Conservation (phyloP, 192 early-diverging fungal genomes). For the Chytriomyces hyalinus region DNA sequence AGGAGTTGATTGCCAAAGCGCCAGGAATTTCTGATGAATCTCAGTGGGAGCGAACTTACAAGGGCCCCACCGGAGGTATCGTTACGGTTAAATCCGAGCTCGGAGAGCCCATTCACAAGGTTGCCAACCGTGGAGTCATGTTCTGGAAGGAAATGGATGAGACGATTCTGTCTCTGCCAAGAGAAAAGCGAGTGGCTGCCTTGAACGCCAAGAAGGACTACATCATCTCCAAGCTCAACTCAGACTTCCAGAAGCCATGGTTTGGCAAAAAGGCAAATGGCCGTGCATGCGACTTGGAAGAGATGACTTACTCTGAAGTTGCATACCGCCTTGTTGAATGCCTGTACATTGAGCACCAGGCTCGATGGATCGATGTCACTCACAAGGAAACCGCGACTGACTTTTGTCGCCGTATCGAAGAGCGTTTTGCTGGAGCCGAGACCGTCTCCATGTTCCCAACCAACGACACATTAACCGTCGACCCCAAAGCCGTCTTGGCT, state of each 20-base stretch:
- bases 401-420: slow-evolving; percentile 83
- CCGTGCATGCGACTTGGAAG: slow-evolving; percentile 75
- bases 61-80: slow-evolving; percentile 76
- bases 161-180: slow-evolving; percentile 80
- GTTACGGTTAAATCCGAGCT: slow-evolving; percentile 86
- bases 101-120: slow-evolving; percentile 92
- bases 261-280: slow-evolving; percentile 81
- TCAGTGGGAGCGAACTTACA: slow-evolving; percentile 86
- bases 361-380: slow-evolving; percentile 80
- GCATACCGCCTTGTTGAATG: slow-evolving; percentile 80
- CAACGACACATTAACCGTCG: slow-evolving; percentile 62
- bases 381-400: slow-evolving; percentile 75
- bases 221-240: slow-evolving; percentile 83
- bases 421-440: slow-evolving; percentile 73
- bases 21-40: slow-evolving; percentile 79
- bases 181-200: slow-evolving; percentile 75
- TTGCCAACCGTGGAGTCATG: slow-evolving; percentile 81
- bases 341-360: slow-evolving; percentile 73
- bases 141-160: slow-evolving; percentile 83
- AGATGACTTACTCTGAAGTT: slow-evolving; percentile 95
- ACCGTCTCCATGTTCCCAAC: slow-evolving; percentile 70
- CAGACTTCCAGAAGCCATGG: slow-evolving; percentile 94
- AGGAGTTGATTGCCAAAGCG: slow-evolving; percentile 84
- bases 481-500: slow-evolving; percentile 68
- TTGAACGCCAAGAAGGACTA: slow-evolving; percentile 83